Evolutionary conservation across 2,329 filamentous ascomycete species (phyloP).

Genomic region (Microdochium nivale): DNA sequence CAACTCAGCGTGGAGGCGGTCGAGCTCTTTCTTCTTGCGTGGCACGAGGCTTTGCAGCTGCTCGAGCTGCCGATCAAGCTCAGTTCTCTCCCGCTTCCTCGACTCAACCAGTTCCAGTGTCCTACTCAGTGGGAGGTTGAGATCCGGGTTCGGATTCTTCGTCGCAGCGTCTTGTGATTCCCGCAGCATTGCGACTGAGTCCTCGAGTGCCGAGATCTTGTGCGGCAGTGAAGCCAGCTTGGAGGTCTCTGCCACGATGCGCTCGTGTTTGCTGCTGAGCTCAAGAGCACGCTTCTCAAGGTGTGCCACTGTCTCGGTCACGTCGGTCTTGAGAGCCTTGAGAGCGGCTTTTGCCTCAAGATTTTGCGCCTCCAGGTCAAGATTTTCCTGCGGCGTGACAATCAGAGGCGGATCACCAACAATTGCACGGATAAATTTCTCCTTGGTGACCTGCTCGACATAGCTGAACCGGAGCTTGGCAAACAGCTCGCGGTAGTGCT

Average conservation of each 20-base stretch:
- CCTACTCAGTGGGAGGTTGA: conserved; percentile 49
- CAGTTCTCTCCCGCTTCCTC: conserved; percentile 40
- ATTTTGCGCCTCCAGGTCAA: conserved; percentile 61
- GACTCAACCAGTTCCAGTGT: conserved; percentile 44
- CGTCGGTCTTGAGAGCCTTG: conserved; percentile 72
- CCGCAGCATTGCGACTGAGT: conserved; percentile 35
- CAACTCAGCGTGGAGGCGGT: conserved; percentile 59
- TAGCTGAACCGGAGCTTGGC: conserved; percentile 95
- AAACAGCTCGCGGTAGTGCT: conserved; percentile 91
- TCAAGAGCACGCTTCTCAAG: conserved; percentile 58
- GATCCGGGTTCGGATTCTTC: conserved; percentile 29
- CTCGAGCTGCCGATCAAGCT: conserved; percentile 56
- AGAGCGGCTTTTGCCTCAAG: conserved; percentile 65
- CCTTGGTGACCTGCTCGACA: conserved; percentile 96
- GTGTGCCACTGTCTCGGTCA: conserved; percentile 62
- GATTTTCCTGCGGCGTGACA: conserved; percentile 74
- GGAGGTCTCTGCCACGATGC: conserved; percentile 36
- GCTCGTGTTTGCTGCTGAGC: conserved; percentile 46
- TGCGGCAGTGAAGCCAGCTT: conserved; percentile 42
- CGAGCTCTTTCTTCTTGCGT: conserved; percentile 57
- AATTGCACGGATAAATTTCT: conserved; percentile 91
- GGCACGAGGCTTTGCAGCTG: conserved; percentile 52
- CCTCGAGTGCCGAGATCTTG: conserved; percentile 39
- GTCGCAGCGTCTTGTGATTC: conserved; percentile 24
- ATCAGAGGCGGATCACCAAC: conserved; percentile 84